Conservation (phyloP, 495 filamentous ascomycete species). For the Penicillium roqueforti region DNA sequence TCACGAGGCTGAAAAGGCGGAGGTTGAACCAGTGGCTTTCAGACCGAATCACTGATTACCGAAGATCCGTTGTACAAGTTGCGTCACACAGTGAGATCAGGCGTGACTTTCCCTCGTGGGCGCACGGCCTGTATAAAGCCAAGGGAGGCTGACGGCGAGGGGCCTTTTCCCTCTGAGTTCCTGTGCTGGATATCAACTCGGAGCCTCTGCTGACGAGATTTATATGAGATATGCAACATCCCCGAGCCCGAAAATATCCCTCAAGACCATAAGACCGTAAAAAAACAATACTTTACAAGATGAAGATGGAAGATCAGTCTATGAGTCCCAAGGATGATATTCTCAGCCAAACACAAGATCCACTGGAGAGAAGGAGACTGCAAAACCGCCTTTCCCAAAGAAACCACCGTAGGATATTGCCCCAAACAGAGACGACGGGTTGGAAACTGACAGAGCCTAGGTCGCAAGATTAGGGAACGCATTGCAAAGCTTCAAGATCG, state of each 20-base stretch:
- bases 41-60: slow-evolving; percentile 11
- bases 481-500: slow-evolving; percentile 44
- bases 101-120: slow-evolving; percentile 2
- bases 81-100: slow-evolving; percentile 28
- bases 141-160: slow-evolving; percentile 2
- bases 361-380: slow-evolving; percentile 28
- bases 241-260: neutral
- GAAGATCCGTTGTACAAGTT: slow-evolving; percentile 18
- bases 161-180: neutral
- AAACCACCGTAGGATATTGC: slow-evolving; percentile 29
- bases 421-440: neutral
- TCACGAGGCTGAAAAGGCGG: slow-evolving; percentile 13
- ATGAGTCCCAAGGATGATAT: slow-evolving; percentile 9
- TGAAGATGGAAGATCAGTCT: slow-evolving; percentile 11
- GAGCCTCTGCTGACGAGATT: neutral
- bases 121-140: slow-evolving; percentile 6
- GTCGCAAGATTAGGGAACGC: slow-evolving; percentile 39
- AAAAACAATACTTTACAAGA: neutral
- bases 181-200: neutral
- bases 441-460: slow-evolving; percentile 10
- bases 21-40: slow-evolving; percentile 7
- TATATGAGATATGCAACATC: neutral
- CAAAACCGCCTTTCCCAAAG: slow-evolving; percentile 38
- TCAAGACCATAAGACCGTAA: neutral
- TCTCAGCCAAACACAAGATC: slow-evolving; percentile 20